Evolutionary conservation across 257 asterid genomes (phyloP).

Genomic region (Thymus mandschuricus): DNA sequence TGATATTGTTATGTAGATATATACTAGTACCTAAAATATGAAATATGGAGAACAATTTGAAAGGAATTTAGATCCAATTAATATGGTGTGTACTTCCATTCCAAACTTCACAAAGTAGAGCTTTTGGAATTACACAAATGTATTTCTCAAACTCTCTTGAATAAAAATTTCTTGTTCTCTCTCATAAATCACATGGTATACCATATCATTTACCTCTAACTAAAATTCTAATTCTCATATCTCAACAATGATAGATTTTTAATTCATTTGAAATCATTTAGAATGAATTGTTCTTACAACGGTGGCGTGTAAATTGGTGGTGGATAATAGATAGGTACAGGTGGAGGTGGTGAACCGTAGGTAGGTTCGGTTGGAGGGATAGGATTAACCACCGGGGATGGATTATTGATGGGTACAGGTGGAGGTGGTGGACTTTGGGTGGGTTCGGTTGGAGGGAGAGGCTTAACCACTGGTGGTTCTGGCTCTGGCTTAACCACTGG

Average conservation of each 20-base stretch:
- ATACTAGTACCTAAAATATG: not conserved
- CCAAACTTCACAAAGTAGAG: conserved; percentile 23
- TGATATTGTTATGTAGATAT: not conserved
- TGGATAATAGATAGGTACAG: conserved; percentile 35
- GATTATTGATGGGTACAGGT: not conserved
- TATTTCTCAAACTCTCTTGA: too few relatives aligned
- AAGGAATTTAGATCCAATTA: not conserved
- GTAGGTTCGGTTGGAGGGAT: conserved; percentile 37
- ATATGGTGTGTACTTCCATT: not conserved
- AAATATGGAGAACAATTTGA: not conserved
- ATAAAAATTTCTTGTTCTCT: too few relatives aligned
- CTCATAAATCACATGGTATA: too few relatives aligned
- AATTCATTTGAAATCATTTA: too few relatives aligned
- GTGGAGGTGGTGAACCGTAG: conserved; percentile 40
- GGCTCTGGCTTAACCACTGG: conserved; percentile 7
- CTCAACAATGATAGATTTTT: too few relatives aligned
- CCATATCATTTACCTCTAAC: too few relatives aligned
- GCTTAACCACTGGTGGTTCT: not conserved
- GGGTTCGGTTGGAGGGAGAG: not conserved
- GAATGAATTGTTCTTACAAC: too few relatives aligned
- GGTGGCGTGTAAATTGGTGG: too few relatives aligned
- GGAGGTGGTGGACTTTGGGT: too few relatives aligned
- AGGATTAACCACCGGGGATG: not conserved
- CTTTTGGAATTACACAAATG: too few relatives aligned
- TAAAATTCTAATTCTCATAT: too few relatives aligned